Conservation (phyloP, 2,329 filamentous ascomycete genomes). For the Pseudogymnoascus sp. region DNA sequence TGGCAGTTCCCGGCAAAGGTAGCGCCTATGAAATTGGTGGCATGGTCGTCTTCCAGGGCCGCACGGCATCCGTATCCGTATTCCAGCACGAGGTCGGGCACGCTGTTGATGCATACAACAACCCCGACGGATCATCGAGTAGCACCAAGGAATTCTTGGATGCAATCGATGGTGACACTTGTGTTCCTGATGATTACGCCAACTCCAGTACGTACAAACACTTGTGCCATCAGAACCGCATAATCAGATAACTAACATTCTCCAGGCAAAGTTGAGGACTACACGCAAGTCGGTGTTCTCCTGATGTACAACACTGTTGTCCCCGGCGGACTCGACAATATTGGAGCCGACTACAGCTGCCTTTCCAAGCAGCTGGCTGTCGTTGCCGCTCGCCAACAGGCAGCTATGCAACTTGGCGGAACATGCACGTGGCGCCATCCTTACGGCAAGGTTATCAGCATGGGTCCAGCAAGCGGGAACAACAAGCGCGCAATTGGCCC, state of each 20-base stretch:
- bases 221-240: conserved; percentile 8
- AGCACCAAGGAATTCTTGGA: conserved; percentile 2
- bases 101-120: conserved; percentile 8
- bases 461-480: not conserved
- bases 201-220: conserved; percentile 19
- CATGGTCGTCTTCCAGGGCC: conserved; percentile 15
- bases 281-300: conserved; percentile 21
- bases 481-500: not conserved
- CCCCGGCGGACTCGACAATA: conserved; percentile 19
- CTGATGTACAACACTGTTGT: conserved; percentile 23
- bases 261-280: conserved; percentile 21
- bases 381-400: not conserved
- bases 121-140: not conserved
- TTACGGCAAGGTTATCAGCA: conserved; percentile 1
- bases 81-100: conserved; percentile 8
- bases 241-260: conserved; percentile 15
- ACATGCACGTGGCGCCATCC: not conserved
- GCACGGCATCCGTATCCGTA: conserved; percentile 1
- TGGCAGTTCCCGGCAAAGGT: conserved; percentile 18
- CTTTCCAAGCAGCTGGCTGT: conserved; percentile 18
- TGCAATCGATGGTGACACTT: not conserved
- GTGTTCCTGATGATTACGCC: conserved; percentile 14
- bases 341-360: conserved; percentile 20
- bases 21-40: conserved; percentile 16
- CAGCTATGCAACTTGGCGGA: not conserved